Base-by-base conservation (phyloP, 148 eudicot genomes). In the Rhododendron simsii region DNA sequence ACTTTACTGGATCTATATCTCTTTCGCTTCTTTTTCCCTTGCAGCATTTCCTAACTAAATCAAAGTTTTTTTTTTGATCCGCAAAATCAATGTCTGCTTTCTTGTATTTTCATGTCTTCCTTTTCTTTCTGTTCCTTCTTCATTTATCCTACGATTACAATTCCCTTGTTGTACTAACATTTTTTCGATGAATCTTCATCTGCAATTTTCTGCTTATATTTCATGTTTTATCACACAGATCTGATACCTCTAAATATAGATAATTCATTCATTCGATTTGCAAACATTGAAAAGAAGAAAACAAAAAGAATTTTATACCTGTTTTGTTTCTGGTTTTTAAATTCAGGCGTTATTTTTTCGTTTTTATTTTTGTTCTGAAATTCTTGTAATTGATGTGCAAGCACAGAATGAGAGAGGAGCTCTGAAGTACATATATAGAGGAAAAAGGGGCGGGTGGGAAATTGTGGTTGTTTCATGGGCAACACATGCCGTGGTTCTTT, bases 401-500 rank as follows among this genome's bases (percentile, higher is more conserved):
- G 73, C 76, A 84, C 83, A 71, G 82, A 67, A 87, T 83, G 88
- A 76, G 89, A 86, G 87, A 87, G 85, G 80, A 84, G 84, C 85
- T 86, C 80, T 80, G 44, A 85, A 85, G 78, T 80, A 63, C 30
- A 26, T 26, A 65, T 65, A 59, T 84, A 82, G 44, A 20, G 76
- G 86, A 51, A 78, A 87, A 82, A 35, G 51, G 59, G 51, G 13
- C 30, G 59, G 89, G 73, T 65, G 73, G 82, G 88, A 86, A 84
- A 81, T 82, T 90, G 82, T 90, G 88, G 87, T 86, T 92, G 94
- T 93, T 93, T 92, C 92, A 94, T 94, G 97, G 97, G 97, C 93
- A 94, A 94, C 86, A 90, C 98, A 90, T 96, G 99, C 96, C 94
- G 98, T 86, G 96, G 97, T 85, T 94, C 98, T 89, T 91, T 90